Evolutionary conservation across 2,329 filamentous ascomycete species (phyloP).

Genomic region (Colletotrichum endophyticum): DNA sequence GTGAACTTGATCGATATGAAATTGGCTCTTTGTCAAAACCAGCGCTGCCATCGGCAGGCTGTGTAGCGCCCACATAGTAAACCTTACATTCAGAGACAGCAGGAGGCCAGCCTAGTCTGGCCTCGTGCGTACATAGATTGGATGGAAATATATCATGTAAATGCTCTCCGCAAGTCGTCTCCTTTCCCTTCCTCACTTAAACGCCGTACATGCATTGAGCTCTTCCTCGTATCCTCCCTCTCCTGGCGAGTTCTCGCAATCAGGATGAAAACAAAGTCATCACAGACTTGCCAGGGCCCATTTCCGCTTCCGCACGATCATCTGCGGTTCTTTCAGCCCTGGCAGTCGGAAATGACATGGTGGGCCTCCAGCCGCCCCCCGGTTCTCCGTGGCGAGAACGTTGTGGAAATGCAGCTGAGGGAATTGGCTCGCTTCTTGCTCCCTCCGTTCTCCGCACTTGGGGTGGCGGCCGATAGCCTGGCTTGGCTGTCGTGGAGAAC

Average conservation of each 20-base stretch:
- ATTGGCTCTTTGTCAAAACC: not conserved
- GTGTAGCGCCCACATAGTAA: not conserved
- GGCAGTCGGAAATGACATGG: not conserved
- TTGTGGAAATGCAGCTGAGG: constrained; percentile 3
- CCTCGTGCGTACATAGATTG: not conserved
- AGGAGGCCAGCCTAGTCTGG: not conserved
- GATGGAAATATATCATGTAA: not conserved
- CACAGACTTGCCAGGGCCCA: not conserved
- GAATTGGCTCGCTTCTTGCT: not conserved
- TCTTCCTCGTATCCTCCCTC: not conserved
- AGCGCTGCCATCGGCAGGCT: not conserved
- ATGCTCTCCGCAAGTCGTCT: not conserved
- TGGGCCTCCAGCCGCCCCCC: not conserved
- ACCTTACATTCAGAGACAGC: not conserved
- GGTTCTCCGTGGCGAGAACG: not conserved
- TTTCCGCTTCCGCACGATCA: not conserved
- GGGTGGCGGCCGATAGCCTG: not conserved
- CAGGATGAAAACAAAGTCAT: not conserved
- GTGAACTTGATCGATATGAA: not conserved
- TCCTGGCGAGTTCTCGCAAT: not conserved
- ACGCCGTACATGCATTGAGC: constrained; percentile 8
- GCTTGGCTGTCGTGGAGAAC: constrained; percentile 1
- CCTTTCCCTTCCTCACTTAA: not conserved
- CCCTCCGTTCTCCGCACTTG: constrained; percentile 1
- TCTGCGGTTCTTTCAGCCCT: not conserved